Base-by-base conservation (phyloP, 306 rosid species). In the Dryas alaskensis region DNA sequence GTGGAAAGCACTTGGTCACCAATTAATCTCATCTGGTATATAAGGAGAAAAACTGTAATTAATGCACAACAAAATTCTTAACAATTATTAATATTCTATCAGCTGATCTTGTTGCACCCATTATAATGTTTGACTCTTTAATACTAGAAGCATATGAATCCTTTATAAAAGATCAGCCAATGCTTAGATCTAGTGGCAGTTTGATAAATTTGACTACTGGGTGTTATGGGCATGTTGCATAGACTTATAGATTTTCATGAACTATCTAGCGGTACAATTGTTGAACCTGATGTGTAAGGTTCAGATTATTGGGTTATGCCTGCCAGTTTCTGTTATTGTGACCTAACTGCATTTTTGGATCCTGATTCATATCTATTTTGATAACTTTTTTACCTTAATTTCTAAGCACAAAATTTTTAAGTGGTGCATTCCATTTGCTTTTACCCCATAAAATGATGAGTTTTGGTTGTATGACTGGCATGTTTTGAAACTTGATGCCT, bases 1-100 rank as follows among this genome's bases (percentile, higher is more conserved):
- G 97, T 92, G 98, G 98, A 92, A 89, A 84, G 95, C 91, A 66
- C 95, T 92, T 6, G 97, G 88, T 64, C 80, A 76, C 74, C 92
- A 87, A 73, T 79, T 90, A 78, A 77, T 90, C 73, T 83, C 84
- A 67, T 79, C 82, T 65, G 98, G 98, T 92, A 89, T 69, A 49
- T 43, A 40, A 72, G 65, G 78, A 73, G 75, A 67, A 59, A 25
- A 66, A 43, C 63, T 70, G 45, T 64, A 42, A 62, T 43, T 37
- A 13, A 58, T 65, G 31, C 40, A 73, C 25, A 22, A 39, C 12
- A 27, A 39, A 0, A 16, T 9, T 19, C 65, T 60, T 31, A 47
- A 27, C 4, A 27, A 6, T 48, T 59, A 19, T 48, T 60, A 48
- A 8, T 11, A 14, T 37, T 47, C 45, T 62, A 45, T 62, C 16